Evolutionary conservation across 495 filamentous ascomycete species (phyloP).

Genomic region (Aspergillus cavernicola): DNA sequence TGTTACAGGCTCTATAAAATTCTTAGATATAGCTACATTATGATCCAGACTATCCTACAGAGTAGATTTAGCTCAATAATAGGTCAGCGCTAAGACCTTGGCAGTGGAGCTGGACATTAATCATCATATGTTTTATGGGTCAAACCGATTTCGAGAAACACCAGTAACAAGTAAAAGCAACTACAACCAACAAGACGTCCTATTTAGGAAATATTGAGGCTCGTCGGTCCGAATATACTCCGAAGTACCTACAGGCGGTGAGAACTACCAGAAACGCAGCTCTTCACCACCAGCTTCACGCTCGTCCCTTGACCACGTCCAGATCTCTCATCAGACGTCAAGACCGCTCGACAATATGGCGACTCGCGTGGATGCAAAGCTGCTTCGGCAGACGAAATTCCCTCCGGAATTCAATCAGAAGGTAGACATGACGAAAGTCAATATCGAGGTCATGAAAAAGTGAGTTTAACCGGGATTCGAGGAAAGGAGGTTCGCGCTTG

Average conservation of each 20-base stretch:
- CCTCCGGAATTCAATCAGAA: constrained; percentile 90
- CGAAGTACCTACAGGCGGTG: constrained; percentile 11
- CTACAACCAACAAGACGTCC: not conserved
- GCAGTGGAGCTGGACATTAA: too few species aligned
- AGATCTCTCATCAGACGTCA: not conserved
- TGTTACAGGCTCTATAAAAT: too few species aligned
- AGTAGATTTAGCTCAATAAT: too few species aligned
- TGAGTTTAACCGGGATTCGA: constrained; percentile 34
- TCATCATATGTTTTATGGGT: too few species aligned
- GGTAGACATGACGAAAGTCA: constrained; percentile 96
- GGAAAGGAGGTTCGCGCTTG: not conserved
- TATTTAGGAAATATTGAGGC: constrained; percentile 17
- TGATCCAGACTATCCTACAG: too few species aligned
- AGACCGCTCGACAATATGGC: constrained; percentile 52
- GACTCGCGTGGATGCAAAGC: constrained; percentile 76
- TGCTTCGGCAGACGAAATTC: constrained; percentile 86
- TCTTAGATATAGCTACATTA: too few species aligned
- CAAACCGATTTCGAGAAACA: too few species aligned
- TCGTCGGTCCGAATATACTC: constrained; percentile 15
- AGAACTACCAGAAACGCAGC: constrained; percentile 14
- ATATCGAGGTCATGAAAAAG: constrained; percentile 97
- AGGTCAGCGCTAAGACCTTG: too few species aligned
- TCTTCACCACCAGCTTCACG: constrained; percentile 12
- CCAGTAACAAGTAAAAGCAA: not conserved
- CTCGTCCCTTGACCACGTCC: not conserved